These are phyloP conservation scores for Gypsophila paniculata DNA, from an alignment of 179 eudicot genomes.

Conservation along the genomic window DNA sequence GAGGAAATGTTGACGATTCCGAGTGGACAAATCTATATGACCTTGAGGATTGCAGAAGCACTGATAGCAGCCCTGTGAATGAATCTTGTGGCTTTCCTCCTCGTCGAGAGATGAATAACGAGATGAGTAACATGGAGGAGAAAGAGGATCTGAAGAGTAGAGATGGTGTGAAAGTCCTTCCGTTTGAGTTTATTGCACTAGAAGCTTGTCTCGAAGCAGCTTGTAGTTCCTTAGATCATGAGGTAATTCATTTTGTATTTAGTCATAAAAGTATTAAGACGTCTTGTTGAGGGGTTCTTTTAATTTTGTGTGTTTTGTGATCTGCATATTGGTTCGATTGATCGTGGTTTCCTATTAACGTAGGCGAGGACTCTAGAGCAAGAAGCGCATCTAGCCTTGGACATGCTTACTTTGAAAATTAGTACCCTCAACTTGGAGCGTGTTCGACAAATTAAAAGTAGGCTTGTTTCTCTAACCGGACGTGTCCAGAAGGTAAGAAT, in stretches of 20 bases:
- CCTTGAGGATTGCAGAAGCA: slow-evolving; percentile 53
- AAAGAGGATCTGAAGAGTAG: slow-evolving; percentile 62
- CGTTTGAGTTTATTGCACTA: slow-evolving; percentile 91
- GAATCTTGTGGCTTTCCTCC: slow-evolving; percentile 46
- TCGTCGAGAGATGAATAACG: slow-evolving; percentile 29
- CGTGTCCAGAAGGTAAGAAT: slow-evolving; percentile 28
- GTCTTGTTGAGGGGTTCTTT: neutral
- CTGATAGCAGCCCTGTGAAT: slow-evolving; percentile 46
- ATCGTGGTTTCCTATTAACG: neutral
- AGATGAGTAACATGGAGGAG: slow-evolving; percentile 46
- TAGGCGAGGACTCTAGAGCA: slow-evolving; percentile 38
- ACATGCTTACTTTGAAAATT: slow-evolving; percentile 38
- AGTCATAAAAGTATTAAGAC: neutral
- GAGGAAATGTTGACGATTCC: slow-evolving; percentile 40
- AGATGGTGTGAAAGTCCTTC: slow-evolving; percentile 79
- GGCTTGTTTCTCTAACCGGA: slow-evolving; percentile 35
- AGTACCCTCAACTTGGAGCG: slow-evolving; percentile 43
- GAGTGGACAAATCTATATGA: slow-evolving; percentile 72
- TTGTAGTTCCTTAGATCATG: slow-evolving; percentile 83
- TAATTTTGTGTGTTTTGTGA: neutral
- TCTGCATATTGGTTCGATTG: neutral
- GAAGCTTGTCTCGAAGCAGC: slow-evolving; percentile 99
- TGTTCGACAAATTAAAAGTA: slow-evolving; percentile 39
- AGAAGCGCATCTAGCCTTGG: slow-evolving; percentile 38
- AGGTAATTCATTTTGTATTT: slow-evolving; percentile 37